These are phyloP conservation scores for Panicum miliaceum DNA, from an alignment of 176 grass and related monocot genomes.

Conservation along the genomic window DNA sequence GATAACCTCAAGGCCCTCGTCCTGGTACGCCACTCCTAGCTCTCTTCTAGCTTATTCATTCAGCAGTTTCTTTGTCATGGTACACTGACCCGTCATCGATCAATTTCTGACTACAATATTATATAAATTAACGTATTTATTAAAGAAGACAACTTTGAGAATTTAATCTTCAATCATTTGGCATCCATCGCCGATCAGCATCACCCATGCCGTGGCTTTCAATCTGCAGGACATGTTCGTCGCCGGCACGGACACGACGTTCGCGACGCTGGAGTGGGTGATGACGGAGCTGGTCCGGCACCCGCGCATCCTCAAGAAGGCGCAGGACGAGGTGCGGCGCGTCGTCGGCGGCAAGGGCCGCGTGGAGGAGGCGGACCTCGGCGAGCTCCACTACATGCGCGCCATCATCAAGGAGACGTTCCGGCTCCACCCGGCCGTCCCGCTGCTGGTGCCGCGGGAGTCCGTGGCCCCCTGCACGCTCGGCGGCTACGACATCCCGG, in stretches of 20 bases:
- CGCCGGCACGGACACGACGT: slow-evolving; percentile 50
- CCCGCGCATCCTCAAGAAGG: slow-evolving; percentile 41
- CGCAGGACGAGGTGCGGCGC: slow-evolving; percentile 42
- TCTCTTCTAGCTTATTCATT: neutral
- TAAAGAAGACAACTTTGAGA: too few species aligned
- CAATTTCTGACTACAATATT: too few species aligned
- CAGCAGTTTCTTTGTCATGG: neutral
- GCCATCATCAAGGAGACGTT: slow-evolving; percentile 61
- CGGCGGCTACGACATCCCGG: slow-evolving; percentile 56
- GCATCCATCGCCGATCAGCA: neutral
- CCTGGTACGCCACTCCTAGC: neutral
- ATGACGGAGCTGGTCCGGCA: slow-evolving; percentile 54
- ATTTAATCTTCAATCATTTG: too few species aligned
- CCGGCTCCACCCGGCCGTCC: slow-evolving; percentile 46
- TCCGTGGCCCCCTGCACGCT: slow-evolving; percentile 40
- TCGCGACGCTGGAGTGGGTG: slow-evolving; percentile 54
- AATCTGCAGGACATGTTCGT: slow-evolving; percentile 46
- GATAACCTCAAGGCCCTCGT: slow-evolving; percentile 56
- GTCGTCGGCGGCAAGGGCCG: slow-evolving; percentile 32
- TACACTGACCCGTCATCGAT: neutral
- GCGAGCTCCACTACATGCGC: slow-evolving; percentile 46
- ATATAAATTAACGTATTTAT: too few species aligned
- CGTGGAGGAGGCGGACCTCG: slow-evolving; percentile 46
- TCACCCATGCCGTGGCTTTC: too few species aligned
- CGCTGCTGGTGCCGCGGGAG: slow-evolving; percentile 46